Percentiles rank a stretch among this genome's conserved stretches.
phyloP scores from a whole-genome alignment of 2,329 filamentous ascomycete genomes.

The Colletotrichum aenigma region DNA sequence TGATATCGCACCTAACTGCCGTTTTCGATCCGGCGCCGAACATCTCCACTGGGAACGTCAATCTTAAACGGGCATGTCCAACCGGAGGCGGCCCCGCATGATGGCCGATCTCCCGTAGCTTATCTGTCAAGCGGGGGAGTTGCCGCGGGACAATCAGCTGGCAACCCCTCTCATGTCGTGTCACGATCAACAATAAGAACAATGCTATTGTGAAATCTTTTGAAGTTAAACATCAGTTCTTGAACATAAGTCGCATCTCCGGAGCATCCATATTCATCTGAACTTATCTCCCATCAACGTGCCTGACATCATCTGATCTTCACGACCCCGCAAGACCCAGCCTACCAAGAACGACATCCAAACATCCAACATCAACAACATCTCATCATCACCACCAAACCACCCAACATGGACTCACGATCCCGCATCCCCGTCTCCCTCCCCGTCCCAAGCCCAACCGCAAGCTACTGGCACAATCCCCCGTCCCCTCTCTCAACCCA shows the following conservation, averaged over 20 bases:
- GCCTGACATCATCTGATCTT: neutral
- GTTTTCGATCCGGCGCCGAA: neutral
- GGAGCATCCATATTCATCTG: neutral
- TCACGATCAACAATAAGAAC: neutral
- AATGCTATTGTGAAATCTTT: neutral
- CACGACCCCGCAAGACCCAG: neutral
- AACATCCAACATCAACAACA: neutral
- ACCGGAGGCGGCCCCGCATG: neutral
- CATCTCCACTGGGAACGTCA: neutral
- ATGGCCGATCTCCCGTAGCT: neutral
- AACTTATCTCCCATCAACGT: neutral
- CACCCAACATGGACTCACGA: conserved; percentile 1
- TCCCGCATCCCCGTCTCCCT: conserved; percentile 21
- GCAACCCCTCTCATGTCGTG: neutral
- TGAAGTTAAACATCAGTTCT: neutral
- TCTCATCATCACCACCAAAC: neutral
- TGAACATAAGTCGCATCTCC: neutral
- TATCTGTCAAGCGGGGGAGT: neutral
- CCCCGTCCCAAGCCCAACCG: conserved; percentile 45
- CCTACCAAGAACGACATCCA: neutral
- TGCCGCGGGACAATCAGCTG: neutral
- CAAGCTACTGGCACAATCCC: conserved; percentile 50
- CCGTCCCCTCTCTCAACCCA: conserved; percentile 37
- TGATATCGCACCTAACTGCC: neutral
- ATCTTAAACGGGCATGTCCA: neutral